A percentile compares a stretch with the other conserved stretches of the same genome.
These are phyloP conservation scores for Cutaneotrichosporon arboriforme DNA, from an alignment of 1,284 basidiomycete genomes.

Conservation along the genomic window DNA sequence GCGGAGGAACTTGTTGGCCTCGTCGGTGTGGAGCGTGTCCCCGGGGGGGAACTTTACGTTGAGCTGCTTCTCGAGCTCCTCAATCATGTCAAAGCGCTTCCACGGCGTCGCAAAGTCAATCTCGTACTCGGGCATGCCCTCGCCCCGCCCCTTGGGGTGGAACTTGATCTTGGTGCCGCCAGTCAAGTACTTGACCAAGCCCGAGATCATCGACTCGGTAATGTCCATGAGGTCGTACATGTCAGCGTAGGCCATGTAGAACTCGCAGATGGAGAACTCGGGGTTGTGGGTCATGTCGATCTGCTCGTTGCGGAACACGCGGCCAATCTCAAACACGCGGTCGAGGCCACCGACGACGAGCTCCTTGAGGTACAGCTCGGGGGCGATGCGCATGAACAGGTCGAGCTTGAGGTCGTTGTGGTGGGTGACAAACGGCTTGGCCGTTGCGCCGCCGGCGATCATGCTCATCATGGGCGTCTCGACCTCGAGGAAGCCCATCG, in stretches of 20 bases:
- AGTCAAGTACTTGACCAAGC: constrained; percentile 83
- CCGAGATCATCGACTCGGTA: constrained; percentile 86
- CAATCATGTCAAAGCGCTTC: constrained; percentile 99
- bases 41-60: constrained; percentile 89
- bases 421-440: constrained; percentile 97
- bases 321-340: constrained; percentile 96
- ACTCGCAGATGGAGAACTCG: constrained; percentile 98
- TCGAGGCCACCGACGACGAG: constrained; percentile 95
- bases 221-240: constrained; percentile 99
- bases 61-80: constrained; percentile 90
- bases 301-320: constrained; percentile 97
- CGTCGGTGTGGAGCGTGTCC: constrained; percentile 80
- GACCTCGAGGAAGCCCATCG: constrained; percentile 94
- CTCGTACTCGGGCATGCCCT: constrained; percentile 59
- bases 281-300: constrained; percentile 98
- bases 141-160: constrained; percentile 89
- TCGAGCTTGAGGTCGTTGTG: constrained; percentile 98
- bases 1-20: constrained; percentile 82
- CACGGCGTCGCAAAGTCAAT: constrained; percentile 93
- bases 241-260: constrained; percentile 99
- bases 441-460: constrained; percentile 93
- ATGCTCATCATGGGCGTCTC: constrained; percentile 99
- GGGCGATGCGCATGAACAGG: constrained; percentile 95
- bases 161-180: constrained; percentile 77
- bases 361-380: constrained; percentile 97